phyloP scores from a whole-genome alignment of 1,139 yeast species.

The Scheffersomyces parashehatae region DNA sequence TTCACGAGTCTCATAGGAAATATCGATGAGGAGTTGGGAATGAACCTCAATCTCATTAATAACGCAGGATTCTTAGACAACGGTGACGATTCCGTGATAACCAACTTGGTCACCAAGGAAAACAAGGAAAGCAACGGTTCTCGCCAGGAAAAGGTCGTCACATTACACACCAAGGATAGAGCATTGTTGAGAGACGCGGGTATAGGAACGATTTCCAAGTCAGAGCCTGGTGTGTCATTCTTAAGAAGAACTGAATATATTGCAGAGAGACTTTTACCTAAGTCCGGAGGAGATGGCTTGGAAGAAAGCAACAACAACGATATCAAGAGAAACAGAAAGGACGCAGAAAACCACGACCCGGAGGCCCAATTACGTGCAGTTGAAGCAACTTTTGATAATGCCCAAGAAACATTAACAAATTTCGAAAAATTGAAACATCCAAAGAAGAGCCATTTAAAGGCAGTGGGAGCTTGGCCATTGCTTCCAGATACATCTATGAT shows the following conservation, averaged over 20 bases:
- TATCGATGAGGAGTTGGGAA: constrained; percentile 72
- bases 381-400: constrained; percentile 72
- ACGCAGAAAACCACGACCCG: constrained; percentile 49
- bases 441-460: constrained; percentile 66
- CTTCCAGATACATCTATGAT: constrained; percentile 88
- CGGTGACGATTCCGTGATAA: constrained; percentile 51
- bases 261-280: constrained; percentile 42
- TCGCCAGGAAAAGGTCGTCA: constrained; percentile 19
- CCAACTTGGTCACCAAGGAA: constrained; percentile 24
- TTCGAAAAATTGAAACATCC: constrained; percentile 69
- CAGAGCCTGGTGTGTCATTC: constrained; percentile 72
- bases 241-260: constrained; percentile 93
- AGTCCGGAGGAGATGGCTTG: constrained; percentile 13
- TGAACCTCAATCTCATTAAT: constrained; percentile 73
- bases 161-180: constrained; percentile 75
- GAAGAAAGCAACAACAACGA: constrained; percentile 2
- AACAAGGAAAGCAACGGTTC: constrained; percentile 7
- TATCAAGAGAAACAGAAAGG: constrained; percentile 15
- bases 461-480: constrained; percentile 77
- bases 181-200: constrained; percentile 80
- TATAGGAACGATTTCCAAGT: constrained; percentile 46
- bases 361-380: constrained; percentile 65
- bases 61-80: constrained; percentile 70
- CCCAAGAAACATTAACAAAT: constrained; percentile 47
- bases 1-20: constrained; percentile 64